phyloP scores from a whole-genome alignment of 2,329 filamentous ascomycete genomes.

The Aspergillus sp. region DNA sequence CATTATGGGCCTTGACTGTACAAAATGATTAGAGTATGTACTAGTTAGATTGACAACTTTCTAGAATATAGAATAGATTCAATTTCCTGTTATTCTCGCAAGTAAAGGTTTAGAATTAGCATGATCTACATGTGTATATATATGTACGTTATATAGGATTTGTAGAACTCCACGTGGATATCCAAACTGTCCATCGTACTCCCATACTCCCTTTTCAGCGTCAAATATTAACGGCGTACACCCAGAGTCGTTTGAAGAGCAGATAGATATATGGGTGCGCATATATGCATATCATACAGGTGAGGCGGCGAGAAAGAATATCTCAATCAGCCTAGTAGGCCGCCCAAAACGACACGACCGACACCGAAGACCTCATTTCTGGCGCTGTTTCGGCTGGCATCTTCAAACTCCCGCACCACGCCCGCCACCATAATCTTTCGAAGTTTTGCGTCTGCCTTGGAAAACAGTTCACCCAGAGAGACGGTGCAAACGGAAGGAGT shows the following conservation, averaged over 20 bases:
- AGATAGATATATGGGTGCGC: too few species aligned
- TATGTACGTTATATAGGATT: too few species aligned
- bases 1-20: background rate
- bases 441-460: conserved; percentile 77
- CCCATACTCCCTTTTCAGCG: too few species aligned
- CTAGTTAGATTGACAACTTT: background rate
- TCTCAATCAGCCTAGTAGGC: conserved; percentile 53
- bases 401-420: conserved; percentile 87
- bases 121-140: too few species aligned
- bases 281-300: background rate
- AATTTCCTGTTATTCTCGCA: background rate
- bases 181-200: too few species aligned
- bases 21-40: background rate
- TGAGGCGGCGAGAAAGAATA: background rate
- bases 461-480: conserved; percentile 71
- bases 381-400: conserved; percentile 65
- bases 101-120: too few species aligned
- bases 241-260: too few species aligned
- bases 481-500: conserved; percentile 64
- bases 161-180: too few species aligned
- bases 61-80: background rate
- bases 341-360: conserved; percentile 80
- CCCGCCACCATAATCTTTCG: conserved; percentile 83
- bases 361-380: conserved; percentile 78
- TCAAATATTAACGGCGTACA: too few species aligned